These are phyloP conservation scores for Neoconidiobolus thromboides DNA, from an alignment of 371 early-diverging fungal species.

Conservation along the genomic window DNA sequence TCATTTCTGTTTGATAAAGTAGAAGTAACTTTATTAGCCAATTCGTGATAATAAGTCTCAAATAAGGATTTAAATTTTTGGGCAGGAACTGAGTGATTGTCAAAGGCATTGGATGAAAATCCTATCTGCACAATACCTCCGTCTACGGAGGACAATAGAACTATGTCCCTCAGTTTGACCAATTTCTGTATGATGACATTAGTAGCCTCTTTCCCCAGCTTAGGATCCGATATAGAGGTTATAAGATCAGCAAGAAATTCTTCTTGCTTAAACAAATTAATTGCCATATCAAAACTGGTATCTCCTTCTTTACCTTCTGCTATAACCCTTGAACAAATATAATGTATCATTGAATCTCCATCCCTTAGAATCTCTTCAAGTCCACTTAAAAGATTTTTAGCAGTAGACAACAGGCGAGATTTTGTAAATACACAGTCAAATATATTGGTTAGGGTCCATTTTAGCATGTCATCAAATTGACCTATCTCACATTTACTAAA, in stretches of 20 bases:
- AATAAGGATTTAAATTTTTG: too few relatives aligned
- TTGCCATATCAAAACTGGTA: constrained; percentile 18
- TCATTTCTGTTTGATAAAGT: too few relatives aligned
- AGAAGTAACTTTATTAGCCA: too few relatives aligned
- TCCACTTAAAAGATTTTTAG: constrained; percentile 39
- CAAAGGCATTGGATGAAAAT: neutral
- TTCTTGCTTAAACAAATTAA: constrained; percentile 36
- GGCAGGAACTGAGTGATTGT: too few relatives aligned
- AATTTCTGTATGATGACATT: neutral
- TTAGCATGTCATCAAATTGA: constrained; percentile 17
- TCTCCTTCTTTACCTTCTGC: constrained; percentile 9
- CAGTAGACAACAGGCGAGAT: constrained; percentile 33
- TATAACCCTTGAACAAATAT: constrained; percentile 11
- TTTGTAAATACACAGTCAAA: constrained; percentile 31
- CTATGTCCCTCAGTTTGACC: neutral
- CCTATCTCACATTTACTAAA: constrained; percentile 17
- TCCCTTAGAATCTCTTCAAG: constrained; percentile 37
- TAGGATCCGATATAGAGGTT: constrained; percentile 11
- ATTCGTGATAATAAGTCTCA: too few relatives aligned
- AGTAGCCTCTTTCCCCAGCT: constrained; percentile 1
- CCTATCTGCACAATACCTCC: constrained; percentile 1
- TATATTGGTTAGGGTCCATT: constrained; percentile 25
- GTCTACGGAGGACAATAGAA: neutral
- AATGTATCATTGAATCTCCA: constrained; percentile 23
- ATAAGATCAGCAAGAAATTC: constrained; percentile 26